phyloP scores from a whole-genome alignment of 2,329 filamentous ascomycete species.

The Ophiosphaerella herpotricha region DNA sequence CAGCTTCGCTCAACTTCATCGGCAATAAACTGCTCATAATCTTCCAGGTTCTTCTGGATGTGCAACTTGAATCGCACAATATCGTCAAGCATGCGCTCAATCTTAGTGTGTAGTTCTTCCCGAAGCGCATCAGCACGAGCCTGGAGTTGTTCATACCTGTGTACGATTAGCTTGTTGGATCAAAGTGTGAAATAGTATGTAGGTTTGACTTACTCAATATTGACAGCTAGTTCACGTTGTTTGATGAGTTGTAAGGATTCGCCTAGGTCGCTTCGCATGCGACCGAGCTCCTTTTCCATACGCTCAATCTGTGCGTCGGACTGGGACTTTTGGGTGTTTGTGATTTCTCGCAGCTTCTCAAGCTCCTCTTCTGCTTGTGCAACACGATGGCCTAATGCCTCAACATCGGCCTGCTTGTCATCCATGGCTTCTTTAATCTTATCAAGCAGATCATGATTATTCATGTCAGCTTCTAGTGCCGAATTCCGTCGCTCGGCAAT shows the following conservation, averaged over 20 bases:
- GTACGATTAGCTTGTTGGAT: constrained; percentile 5
- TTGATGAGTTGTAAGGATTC: constrained; percentile 92
- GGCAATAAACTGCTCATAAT: constrained; percentile 91
- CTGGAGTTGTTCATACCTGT: constrained; percentile 88
- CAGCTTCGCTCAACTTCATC: constrained; percentile 80
- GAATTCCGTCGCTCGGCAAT: constrained; percentile 85
- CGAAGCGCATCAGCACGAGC: constrained; percentile 79
- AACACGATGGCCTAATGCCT: constrained; percentile 85
- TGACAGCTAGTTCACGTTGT: constrained; percentile 93
- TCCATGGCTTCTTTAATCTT: constrained; percentile 96
- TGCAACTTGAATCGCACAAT: constrained; percentile 99
- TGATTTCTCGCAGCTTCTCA: constrained; percentile 87
- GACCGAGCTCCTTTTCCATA: constrained; percentile 97
- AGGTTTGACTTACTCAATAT: constrained; percentile 74
- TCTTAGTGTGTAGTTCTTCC: constrained; percentile 97
- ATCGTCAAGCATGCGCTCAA: constrained; percentile 94
- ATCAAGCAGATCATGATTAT: constrained; percentile 90
- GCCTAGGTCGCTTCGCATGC: constrained; percentile 81
- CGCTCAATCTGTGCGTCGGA: constrained; percentile 95
- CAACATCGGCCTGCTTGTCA: constrained; percentile 90
- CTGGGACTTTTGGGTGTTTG: constrained; percentile 82
- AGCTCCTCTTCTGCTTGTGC: constrained; percentile 90
- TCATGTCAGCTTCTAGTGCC: constrained; percentile 88
- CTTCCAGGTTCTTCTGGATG: constrained; percentile 87
- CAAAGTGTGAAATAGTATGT: not conserved